Percentiles rank a stretch among this genome's conserved stretches.
Evolutionary conservation across 2,329 filamentous ascomycete species (phyloP).

Genomic region (Fusarium bulbicola): DNA sequence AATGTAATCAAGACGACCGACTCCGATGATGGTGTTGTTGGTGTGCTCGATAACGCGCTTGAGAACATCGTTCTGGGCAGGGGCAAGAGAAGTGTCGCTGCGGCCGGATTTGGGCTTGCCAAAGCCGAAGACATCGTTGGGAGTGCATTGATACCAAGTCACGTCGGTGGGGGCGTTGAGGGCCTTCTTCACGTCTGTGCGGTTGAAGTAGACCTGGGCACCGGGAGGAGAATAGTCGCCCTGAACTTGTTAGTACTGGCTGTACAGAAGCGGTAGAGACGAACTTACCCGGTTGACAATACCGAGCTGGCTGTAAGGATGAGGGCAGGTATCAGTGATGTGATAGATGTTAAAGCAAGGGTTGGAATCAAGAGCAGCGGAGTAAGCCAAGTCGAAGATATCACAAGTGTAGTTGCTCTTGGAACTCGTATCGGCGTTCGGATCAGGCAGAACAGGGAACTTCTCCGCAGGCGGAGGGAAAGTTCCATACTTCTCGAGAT

Average conservation of each 20-base stretch:
- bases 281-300: conserved; percentile 65
- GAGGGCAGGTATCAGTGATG: conserved; percentile 75
- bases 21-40: conserved; percentile 46
- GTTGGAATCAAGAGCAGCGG: conserved; percentile 67
- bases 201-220: conserved; percentile 74
- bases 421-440: conserved; percentile 43
- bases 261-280: accelerated
- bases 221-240: conserved; percentile 71
- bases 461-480: conserved; percentile 72
- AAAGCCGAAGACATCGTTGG: conserved; percentile 38
- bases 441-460: conserved; percentile 56
- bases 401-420: conserved; percentile 59
- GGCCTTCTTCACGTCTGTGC: conserved; percentile 72
- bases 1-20: conserved; percentile 64
- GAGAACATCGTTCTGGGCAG: conserved; percentile 36
- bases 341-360: conserved; percentile 85
- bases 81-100: conserved; percentile 26
- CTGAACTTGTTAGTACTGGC: conserved; percentile 17
- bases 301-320: conserved; percentile 73
- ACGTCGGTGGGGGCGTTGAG: conserved; percentile 66
- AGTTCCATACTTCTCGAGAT: conserved; percentile 67
- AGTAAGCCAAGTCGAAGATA: conserved; percentile 64
- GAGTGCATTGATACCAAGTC: conserved; percentile 42
- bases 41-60: conserved; percentile 45
- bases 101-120: conserved; percentile 30